Conservation (phyloP, 495 filamentous ascomycete genomes). For the Terfezia boudieri region DNA sequence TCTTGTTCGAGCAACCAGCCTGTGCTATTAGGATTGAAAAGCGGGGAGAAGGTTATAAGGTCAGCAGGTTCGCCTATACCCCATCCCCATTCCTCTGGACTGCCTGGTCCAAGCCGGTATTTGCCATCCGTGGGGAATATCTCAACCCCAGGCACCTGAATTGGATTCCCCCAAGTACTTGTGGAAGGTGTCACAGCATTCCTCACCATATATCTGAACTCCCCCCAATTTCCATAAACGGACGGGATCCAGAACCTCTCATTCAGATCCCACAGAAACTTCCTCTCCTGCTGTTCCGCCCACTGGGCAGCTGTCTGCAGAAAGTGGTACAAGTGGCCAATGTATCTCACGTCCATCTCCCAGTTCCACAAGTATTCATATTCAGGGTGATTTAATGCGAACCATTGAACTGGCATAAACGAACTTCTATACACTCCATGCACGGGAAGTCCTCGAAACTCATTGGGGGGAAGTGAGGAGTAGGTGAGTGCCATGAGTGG, state of each 20-base stretch:
- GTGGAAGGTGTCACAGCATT: slow-evolving; percentile 37
- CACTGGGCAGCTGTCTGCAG: slow-evolving; percentile 51
- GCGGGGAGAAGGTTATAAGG: slow-evolving; percentile 76
- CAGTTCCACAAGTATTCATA: slow-evolving; percentile 97
- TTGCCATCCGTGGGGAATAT: slow-evolving; percentile 49
- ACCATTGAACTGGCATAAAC: slow-evolving; percentile 86
- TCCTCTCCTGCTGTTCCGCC: slow-evolving; percentile 66
- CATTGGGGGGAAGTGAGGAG: slow-evolving; percentile 30
- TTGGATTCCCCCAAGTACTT: slow-evolving; percentile 60
- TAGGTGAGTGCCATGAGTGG: slow-evolving; percentile 78
- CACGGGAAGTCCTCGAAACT: slow-evolving; percentile 36
- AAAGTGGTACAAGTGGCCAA: slow-evolving; percentile 86
- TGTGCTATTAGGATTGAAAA: slow-evolving; percentile 77
- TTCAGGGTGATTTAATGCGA: slow-evolving; percentile 70
- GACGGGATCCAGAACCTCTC: slow-evolving; percentile 75
- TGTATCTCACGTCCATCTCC: slow-evolving; percentile 95
- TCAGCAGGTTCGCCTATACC: slow-evolving; percentile 86
- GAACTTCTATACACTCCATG: slow-evolving; percentile 80
- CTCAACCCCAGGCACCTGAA: slow-evolving; percentile 35
- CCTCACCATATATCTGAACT: slow-evolving; percentile 77
- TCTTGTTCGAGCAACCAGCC: slow-evolving; percentile 74
- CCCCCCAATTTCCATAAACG: slow-evolving; percentile 74
- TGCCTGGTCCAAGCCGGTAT: slow-evolving; percentile 38
- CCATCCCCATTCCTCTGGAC: slow-evolving; percentile 66
- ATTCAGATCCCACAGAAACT: slow-evolving; percentile 85